Percentiles rank a stretch among this genome's conserved stretches.
phyloP scores from a whole-genome alignment of 1,139 yeast species.

The Pichia sp. region DNA sequence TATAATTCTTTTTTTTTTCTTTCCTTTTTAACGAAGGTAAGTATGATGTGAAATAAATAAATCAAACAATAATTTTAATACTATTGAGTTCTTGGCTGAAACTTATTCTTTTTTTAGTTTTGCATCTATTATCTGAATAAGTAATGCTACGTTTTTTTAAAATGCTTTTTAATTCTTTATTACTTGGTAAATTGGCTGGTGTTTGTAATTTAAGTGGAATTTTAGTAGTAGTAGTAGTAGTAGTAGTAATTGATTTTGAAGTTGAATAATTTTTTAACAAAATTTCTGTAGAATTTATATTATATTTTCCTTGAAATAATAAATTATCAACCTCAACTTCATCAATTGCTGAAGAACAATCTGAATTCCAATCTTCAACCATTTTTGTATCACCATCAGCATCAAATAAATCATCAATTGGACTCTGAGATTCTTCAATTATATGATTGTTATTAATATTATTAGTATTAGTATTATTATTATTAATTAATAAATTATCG shows the following conservation, averaged over 20 bases:
- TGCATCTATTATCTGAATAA: background rate
- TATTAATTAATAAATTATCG: background rate
- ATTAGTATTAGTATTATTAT: background rate
- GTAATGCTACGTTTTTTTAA: constrained; percentile 11
- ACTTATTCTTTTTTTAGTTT: constrained; percentile 11
- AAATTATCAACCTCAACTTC: constrained; percentile 9
- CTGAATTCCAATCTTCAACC: constrained; percentile 4
- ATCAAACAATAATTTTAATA: constrained; percentile 9
- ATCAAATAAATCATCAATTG: background rate
- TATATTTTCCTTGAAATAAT: constrained; percentile 6
- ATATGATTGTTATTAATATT: background rate
- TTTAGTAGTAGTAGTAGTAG: too few relatives aligned
- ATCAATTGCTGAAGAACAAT: background rate
- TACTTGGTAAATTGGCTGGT: background rate
- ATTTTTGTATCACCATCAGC: background rate
- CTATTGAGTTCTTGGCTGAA: constrained; percentile 11
- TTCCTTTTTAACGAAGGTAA: background rate
- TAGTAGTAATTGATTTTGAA: background rate
- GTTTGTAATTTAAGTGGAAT: background rate
- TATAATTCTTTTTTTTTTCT: too few relatives aligned
- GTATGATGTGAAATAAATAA: background rate
- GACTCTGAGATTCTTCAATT: background rate
- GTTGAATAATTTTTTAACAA: constrained; percentile 1
- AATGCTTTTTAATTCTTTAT: constrained; percentile 10
- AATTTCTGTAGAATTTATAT: constrained; percentile 5